Evolutionary conservation across 2,329 filamentous ascomycete species (phyloP).

Genomic region (Trichoderma cornu-damae): DNA sequence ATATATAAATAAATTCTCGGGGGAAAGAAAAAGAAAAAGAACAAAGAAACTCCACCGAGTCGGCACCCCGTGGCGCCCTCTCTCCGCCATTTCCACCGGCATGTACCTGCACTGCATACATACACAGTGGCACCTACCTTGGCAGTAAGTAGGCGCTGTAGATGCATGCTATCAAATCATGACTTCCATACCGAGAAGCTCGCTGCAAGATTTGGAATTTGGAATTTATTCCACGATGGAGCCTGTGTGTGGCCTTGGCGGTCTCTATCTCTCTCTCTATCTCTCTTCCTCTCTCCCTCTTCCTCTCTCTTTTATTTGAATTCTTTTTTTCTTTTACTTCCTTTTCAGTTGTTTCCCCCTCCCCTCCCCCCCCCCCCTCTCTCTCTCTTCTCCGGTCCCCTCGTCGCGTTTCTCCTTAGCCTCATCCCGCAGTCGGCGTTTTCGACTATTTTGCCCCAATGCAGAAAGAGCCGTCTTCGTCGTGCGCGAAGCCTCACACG

Average conservation of each 20-base stretch:
- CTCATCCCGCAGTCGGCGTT: too few relatives aligned
- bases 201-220: not conserved
- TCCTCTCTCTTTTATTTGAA: too few relatives aligned
- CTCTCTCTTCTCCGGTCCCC: too few relatives aligned
- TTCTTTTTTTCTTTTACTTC: not conserved
- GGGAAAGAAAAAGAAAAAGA: too few relatives aligned
- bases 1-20: too few relatives aligned
- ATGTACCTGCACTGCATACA: not conserved
- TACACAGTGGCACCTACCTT: too few relatives aligned
- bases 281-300: too few relatives aligned
- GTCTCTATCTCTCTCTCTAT: too few relatives aligned
- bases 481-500: not conserved
- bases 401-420: too few relatives aligned
- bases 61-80: not conserved
- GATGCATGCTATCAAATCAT: not conserved
- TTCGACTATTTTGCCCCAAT: slow-evolving; percentile 17
- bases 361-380: too few relatives aligned
- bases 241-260: not conserved
- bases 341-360: not conserved
- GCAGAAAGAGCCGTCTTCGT: slow-evolving; percentile 6
- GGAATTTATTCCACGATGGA: not conserved
- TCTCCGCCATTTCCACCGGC: not conserved
- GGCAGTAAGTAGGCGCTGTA: too few relatives aligned
- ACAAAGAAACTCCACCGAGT: not conserved
- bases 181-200: not conserved